A percentile compares a stretch with the other conserved stretches of the same genome.
phyloP scores from a whole-genome alignment of 2,329 filamentous ascomycete species.

The Dryadomyces quercivorus region DNA sequence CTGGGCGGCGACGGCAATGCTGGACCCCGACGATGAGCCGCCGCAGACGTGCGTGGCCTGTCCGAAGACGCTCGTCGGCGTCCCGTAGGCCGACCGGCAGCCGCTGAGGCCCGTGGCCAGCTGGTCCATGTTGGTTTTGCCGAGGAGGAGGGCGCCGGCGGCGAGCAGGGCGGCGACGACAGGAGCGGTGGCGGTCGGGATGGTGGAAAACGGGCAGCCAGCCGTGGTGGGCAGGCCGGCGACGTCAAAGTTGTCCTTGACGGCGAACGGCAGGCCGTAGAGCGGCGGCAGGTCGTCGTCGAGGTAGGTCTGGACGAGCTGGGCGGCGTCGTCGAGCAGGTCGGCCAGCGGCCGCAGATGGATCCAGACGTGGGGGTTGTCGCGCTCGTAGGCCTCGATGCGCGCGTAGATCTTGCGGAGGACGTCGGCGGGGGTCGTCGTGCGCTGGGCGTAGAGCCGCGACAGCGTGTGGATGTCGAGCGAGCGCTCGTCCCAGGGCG shows the following conservation, averaged over 20 bases:
- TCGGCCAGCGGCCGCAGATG: conserved; percentile 25
- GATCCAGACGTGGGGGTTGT: conserved; percentile 40
- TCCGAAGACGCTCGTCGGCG: conserved; percentile 33
- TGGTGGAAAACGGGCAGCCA: conserved; percentile 34
- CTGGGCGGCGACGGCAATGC: conserved; percentile 38
- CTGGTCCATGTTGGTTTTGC: conserved; percentile 49
- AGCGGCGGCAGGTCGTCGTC: conserved; percentile 28
- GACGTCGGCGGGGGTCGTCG: conserved; percentile 5
- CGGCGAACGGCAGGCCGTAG: conserved; percentile 42
- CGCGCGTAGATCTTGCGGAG: conserved; percentile 20
- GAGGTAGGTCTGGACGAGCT: conserved; percentile 21
- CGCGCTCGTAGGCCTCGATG: conserved; percentile 32
- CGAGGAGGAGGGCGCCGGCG: conserved; percentile 34
- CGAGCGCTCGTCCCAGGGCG: conserved; percentile 1
- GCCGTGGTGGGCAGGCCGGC: conserved; percentile 36
- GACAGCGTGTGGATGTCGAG: conserved; percentile 6
- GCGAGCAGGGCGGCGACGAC: conserved; percentile 16
- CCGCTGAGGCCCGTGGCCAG: conserved; percentile 47
- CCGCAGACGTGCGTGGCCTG: conserved; percentile 26
- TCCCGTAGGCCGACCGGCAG: conserved; percentile 27
- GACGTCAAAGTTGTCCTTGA: conserved; percentile 45
- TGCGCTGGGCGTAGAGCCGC: conserved; percentile 3
- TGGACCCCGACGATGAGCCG: conserved; percentile 43
- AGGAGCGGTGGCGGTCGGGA: conserved; percentile 32
- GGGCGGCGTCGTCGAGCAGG: conserved; percentile 20